Base-by-base conservation (phyloP, 1,139 yeast genomes). In the Taphrina populina region DNA sequence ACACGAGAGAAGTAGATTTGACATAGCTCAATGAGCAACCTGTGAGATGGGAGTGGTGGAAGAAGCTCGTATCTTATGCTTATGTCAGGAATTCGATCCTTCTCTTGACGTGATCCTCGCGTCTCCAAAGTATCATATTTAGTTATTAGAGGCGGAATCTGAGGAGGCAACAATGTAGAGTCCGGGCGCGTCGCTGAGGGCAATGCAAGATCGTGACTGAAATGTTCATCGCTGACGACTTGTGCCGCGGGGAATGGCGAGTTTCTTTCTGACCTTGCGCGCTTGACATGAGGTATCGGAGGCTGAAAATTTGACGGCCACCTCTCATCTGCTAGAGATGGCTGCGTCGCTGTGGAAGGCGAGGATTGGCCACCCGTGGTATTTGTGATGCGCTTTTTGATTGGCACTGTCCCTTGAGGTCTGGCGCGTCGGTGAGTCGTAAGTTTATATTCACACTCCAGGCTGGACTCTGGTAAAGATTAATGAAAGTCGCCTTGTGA, bases 1-100 rank as follows among this genome's bases (percentile, higher is more conserved):
- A 70, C 63, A 45, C 69, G 64, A 33, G 67, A 61, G 59, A 70
- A 70, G 57, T 70, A 70, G 8, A 65, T 58, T 37, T 61, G 64
- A 19, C 61, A 61, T 11, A 62, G 52, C 23, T 43, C 47, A 13
- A 43, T 20, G 29, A 43, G 15, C n/a, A 43, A 21, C n/a, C 32
- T 29, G 21, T 43, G 29, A 8, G 47, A 2, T 2, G 47, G 47
- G 10, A 43, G 15, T 4, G 47, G 47, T 7, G 17, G 20, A 2
- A 8, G 47, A 19, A 43, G 27, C 11, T 30, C 7, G 27, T 43
- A 43, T 29, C 37, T 21, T 11, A 13, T 4, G 17, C 15, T 6
- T 6, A 24, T 35, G 15, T 13, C 35, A 7, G 47, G 47, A 6
- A 6, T 13, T n/a, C 26, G 20, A 6, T 24, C 34, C n/a, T n/a